Evolutionary conservation across 108 stramenopile genomes (phyloP).

Genomic region (Cyclostephanos tholiformis): DNA sequence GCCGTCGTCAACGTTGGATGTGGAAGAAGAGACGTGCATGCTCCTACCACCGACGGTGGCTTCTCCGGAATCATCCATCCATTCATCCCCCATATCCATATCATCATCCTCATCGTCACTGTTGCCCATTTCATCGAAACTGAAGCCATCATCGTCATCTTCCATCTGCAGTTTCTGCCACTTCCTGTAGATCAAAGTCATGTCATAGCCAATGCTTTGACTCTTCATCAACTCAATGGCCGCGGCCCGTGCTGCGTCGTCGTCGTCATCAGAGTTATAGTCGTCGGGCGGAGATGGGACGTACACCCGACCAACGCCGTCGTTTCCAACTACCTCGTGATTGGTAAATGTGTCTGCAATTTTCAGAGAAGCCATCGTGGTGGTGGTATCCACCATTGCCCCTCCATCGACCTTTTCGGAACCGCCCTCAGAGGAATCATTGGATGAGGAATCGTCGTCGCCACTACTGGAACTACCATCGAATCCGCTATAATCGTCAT

Average conservation of each 20-base stretch:
- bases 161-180: slow-evolving; percentile 62
- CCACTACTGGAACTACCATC: slow-evolving; percentile 45
- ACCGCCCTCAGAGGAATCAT: slow-evolving; percentile 39
- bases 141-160: slow-evolving; percentile 66
- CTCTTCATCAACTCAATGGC: slow-evolving; percentile 51
- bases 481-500: slow-evolving; percentile 59
- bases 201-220: slow-evolving; percentile 78
- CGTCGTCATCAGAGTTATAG: slow-evolving; percentile 52
- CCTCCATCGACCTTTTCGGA: slow-evolving; percentile 24
- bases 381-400: neutral
- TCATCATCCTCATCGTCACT: slow-evolving; percentile 51
- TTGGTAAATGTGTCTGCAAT: slow-evolving; percentile 41
- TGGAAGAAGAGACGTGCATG: slow-evolving; percentile 2
- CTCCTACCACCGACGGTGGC: slow-evolving; percentile 8
- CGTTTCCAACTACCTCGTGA: slow-evolving; percentile 59
- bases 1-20: slow-evolving; percentile 41
- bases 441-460: slow-evolving; percentile 34
- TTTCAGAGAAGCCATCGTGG: neutral
- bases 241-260: slow-evolving; percentile 17
- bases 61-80: slow-evolving; percentile 46
- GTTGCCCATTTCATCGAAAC: slow-evolving; percentile 49
- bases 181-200: slow-evolving; percentile 50
- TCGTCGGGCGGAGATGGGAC: slow-evolving; percentile 57
- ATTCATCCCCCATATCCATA: slow-evolving; percentile 44
- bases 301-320: slow-evolving; percentile 74